Evolutionary conservation across 441 rosid species (phyloP).

Genomic region (Brassica hybrid): DNA sequence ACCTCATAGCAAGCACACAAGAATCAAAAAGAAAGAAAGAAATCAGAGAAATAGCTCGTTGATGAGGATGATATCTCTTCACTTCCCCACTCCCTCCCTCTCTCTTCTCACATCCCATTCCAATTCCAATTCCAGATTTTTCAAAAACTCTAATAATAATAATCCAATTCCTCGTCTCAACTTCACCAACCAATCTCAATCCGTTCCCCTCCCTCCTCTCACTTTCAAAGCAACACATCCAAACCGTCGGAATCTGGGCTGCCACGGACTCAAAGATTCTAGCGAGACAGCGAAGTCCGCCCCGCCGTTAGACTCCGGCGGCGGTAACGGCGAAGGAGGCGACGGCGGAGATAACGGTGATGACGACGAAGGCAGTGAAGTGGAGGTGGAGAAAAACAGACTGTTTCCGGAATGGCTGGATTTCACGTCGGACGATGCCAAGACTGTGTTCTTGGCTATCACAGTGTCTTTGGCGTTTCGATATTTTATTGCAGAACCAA

Average conservation of each 20-base stretch:
- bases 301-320: conserved; percentile 46
- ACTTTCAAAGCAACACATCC: conserved; percentile 17
- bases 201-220: conserved; percentile 26
- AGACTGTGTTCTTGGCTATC: conserved; percentile 76
- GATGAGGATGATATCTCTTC: conserved; percentile 47
- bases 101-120: conserved; percentile 45
- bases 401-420: conserved; percentile 77
- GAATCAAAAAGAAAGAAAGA: neutral
- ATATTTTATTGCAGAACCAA: conserved; percentile 87
- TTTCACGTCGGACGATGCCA: conserved; percentile 75
- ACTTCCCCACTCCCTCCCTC: conserved; percentile 38
- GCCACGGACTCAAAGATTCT: conserved; percentile 59
- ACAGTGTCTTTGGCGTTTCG: conserved; percentile 86
- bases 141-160: conserved; percentile 44
- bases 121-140: conserved; percentile 27
- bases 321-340: conserved; percentile 40
- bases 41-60: conserved; percentile 11
- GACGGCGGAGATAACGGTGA: conserved; percentile 47
- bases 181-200: conserved; percentile 12
- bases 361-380: conserved; percentile 54
- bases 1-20: neutral
- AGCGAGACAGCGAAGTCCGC: conserved; percentile 51
- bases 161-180: conserved; percentile 23
- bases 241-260: conserved; percentile 38
- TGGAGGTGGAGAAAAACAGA: conserved; percentile 47